Base-by-base conservation (phyloP, 257 asterid genomes). In the Ilex asprella region DNA sequence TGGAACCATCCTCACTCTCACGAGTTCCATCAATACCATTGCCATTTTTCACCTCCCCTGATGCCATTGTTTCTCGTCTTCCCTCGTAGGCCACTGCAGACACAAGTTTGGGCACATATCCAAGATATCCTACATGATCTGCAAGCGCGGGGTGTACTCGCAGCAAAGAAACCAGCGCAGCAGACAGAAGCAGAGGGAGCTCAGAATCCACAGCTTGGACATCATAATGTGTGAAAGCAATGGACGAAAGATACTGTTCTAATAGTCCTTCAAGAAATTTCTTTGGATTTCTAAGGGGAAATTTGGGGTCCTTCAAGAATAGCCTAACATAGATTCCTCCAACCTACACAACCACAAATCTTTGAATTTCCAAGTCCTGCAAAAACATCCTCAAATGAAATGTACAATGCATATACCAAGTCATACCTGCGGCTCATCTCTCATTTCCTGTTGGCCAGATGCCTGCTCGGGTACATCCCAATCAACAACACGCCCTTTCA, bases 381-480 rank as follows among this genome's bases (percentile, higher is more conserved):
- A 46, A 46, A 21, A 14, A 46, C 52, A 46, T 10, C 41, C 27
- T 35, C 13, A 12, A 46, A 46, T 10, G 52, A 46, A 16, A 56
- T 31, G 55, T 70, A 70, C 31, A 60, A 61, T 41, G 54, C 32
- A 51, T 57, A 16, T 56, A 67, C 30, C 55, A 50, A 59, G 58
- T 56, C 32, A 71, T 77, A 92, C 97, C 97, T 92, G 99, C 69
- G 99, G 99, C 75, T 92, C 97, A 65, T 92, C 97, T 75, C 89
- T 86, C 97, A 89, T 92, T 65, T 89, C 99, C 75, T 82, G 95
- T 68, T 86, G 95, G 61, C 87, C 75, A 51, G 98, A 83, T 63
- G 97, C 89, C 82, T 85, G 97, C 68, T 92, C 99, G 60, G 99
- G 97, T 47, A 77, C 97, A 78, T 92, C 97, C 99, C 99, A 92